Evolutionary conservation across 2,329 filamentous ascomycete species (phyloP).

Genomic region (Diaporthe velutina): DNA sequence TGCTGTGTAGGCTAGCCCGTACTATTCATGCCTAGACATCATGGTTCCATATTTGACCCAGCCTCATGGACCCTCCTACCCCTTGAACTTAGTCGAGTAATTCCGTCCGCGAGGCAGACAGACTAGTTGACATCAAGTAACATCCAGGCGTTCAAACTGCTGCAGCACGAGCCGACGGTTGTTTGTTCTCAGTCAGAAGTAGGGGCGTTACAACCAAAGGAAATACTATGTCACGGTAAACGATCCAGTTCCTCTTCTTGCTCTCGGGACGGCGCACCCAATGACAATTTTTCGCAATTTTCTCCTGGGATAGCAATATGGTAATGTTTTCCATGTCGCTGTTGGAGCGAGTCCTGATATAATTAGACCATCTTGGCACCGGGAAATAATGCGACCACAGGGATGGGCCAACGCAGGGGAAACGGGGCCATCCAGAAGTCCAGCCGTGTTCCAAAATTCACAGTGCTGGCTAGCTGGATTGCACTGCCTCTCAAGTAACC

Average conservation of each 20-base stretch:
- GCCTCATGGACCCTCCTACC: neutral
- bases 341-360: neutral
- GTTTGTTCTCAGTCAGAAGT: neutral
- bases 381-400: neutral
- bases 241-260: neutral
- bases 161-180: neutral
- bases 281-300: too few species aligned
- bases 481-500: slow-evolving; percentile 2
- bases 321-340: neutral
- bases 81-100: neutral
- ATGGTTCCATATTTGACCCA: neutral
- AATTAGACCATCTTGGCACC: neutral
- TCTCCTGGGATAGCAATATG: neutral
- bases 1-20: neutral
- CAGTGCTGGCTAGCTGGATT: neutral
- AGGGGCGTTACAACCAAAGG: neutral
- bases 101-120: neutral
- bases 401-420: neutral
- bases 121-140: neutral
- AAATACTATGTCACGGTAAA: neutral
- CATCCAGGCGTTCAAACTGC: neutral
- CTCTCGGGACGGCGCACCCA: neutral
- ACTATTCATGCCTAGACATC: neutral
- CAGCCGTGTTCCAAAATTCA: slow-evolving; percentile 4
- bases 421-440: neutral